Conservation (phyloP, 768 basidiomycete genomes). For the Termitomyces sp. region DNA sequence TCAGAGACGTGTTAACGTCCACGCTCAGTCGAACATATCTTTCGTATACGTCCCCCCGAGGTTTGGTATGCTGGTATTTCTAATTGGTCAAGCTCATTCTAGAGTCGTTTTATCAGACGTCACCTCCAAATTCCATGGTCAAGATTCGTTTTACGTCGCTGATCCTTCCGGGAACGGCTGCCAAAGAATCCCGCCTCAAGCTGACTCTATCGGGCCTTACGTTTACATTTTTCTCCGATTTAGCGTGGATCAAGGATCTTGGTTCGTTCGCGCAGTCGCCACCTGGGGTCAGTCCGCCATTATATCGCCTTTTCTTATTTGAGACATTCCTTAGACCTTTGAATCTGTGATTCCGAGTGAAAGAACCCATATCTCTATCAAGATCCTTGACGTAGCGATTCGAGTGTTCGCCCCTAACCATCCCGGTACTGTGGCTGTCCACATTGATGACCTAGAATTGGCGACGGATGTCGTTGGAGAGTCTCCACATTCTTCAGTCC, state of each 20-base stretch:
- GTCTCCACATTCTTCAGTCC: slow-evolving; percentile 49
- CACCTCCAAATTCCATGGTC: slow-evolving; percentile 44
- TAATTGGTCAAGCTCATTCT: neutral
- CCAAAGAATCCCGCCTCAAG: slow-evolving; percentile 78
- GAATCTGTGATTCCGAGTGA: slow-evolving; percentile 92
- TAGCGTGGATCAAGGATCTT: slow-evolving; percentile 60
- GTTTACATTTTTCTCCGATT: slow-evolving; percentile 54
- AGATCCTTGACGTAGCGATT: slow-evolving; percentile 61
- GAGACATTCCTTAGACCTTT: slow-evolving; percentile 53
- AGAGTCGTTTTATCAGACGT: slow-evolving; percentile 29
- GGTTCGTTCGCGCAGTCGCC: slow-evolving; percentile 71
- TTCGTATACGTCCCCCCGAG: slow-evolving; percentile 48
- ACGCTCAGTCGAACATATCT: slow-evolving; percentile 40
- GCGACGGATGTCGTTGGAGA: slow-evolving; percentile 70
- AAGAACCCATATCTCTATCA: slow-evolving; percentile 65
- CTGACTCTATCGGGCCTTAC: slow-evolving; percentile 62
- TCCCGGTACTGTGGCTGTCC: slow-evolving; percentile 61
- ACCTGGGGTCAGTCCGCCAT: slow-evolving; percentile 61
- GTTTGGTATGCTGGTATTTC: slow-evolving; percentile 40
- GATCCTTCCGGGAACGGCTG: slow-evolving; percentile 48
- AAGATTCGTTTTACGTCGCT: slow-evolving; percentile 67
- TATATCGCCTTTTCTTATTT: neutral
- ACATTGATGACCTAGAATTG: slow-evolving; percentile 64
- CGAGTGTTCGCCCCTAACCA: slow-evolving; percentile 52
- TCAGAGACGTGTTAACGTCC: slow-evolving; percentile 41